Percentiles rank a stretch among this genome's conserved stretches.
Evolutionary conservation across 495 filamentous ascomycete species (phyloP).

Genomic region (Trichocladium antarcticum): DNA sequence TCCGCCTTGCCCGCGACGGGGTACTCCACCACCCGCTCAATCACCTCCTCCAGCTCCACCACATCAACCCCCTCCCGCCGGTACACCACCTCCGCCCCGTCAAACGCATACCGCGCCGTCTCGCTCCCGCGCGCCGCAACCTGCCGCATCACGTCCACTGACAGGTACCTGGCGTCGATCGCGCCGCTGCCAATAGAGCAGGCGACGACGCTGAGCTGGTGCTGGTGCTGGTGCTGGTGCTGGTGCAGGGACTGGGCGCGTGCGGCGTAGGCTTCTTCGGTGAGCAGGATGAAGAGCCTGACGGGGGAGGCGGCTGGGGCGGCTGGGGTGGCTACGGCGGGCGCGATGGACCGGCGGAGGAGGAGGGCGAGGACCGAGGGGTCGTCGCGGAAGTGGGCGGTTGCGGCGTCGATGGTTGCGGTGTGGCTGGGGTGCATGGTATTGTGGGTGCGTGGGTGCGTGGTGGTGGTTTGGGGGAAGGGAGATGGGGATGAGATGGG

Average conservation of each 20-base stretch:
- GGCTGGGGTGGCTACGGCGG: slow-evolving; percentile 16
- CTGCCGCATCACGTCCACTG: slow-evolving; percentile 10
- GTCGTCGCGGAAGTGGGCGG: slow-evolving; percentile 8
- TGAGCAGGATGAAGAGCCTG: slow-evolving; percentile 16
- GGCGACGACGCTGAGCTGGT: no score
- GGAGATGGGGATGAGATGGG: no score
- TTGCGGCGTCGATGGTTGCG: slow-evolving; percentile 10
- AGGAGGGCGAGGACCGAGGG: slow-evolving; percentile 13
- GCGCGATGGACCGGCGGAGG: slow-evolving; percentile 18
- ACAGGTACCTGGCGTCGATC: slow-evolving; percentile 18
- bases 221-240: slow-evolving; percentile 6
- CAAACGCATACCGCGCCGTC: slow-evolving; percentile 17
- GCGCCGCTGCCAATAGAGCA: no score
- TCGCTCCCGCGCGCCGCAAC: slow-evolving; percentile 18
- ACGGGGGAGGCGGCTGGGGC: slow-evolving; percentile 15
- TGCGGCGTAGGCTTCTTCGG: slow-evolving; percentile 10
- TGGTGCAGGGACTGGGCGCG: slow-evolving; percentile 3
- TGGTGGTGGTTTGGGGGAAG: not conserved
- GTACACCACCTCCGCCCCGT: slow-evolving; percentile 11
- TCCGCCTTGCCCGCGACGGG: slow-evolving; percentile 7
- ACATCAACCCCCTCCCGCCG: not conserved
- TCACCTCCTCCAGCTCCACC: not conserved
- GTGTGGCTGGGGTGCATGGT: slow-evolving; percentile 16
- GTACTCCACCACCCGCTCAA: slow-evolving; percentile 1
- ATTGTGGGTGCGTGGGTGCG: no score